Conservation (phyloP, 495 filamentous ascomycete species). For the Penicillium turbatum region DNA sequence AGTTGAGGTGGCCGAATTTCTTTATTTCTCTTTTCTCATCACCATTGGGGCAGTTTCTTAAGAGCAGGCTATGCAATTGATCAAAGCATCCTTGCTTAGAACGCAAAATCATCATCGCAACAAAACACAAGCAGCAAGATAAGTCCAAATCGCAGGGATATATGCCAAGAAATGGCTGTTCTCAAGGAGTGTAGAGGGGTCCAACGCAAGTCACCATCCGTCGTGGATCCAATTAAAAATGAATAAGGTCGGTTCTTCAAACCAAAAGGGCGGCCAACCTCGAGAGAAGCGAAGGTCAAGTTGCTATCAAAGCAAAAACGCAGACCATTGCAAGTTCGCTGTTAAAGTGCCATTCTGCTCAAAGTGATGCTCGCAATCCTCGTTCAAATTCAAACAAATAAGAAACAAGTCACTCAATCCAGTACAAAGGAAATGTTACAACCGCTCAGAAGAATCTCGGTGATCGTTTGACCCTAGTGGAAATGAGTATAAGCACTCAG, state of each 20-base stretch:
- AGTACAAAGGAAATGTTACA: conserved; percentile 14
- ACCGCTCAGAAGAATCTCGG: conserved; percentile 38
- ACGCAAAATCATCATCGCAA: conserved; percentile 11
- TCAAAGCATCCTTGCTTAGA: conserved; percentile 10
- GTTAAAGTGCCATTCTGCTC: conserved; percentile 36
- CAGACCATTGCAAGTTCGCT: conserved; percentile 16
- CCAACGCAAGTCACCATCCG: conserved; percentile 21
- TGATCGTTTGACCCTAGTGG: conserved; percentile 34
- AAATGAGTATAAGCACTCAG: conserved; percentile 18
- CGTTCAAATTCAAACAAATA: conserved; percentile 22
- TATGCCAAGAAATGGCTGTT: background rate
- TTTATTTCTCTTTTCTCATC: conserved; percentile 37
- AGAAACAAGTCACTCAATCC: conserved; percentile 24
- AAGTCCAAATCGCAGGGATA: conserved; percentile 1
- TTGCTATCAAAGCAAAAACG: conserved; percentile 26
- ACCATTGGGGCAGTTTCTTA: conserved; percentile 9
- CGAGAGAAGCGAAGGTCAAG: conserved; percentile 37
- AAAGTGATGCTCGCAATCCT: conserved; percentile 9
- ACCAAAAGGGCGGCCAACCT: conserved; percentile 44
- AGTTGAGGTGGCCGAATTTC: conserved; percentile 46
- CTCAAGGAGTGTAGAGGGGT: conserved; percentile 18
- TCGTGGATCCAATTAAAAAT: conserved; percentile 27
- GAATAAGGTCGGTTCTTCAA: conserved; percentile 27
- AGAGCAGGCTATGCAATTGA: background rate
- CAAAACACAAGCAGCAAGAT: conserved; percentile 12